Base-by-base conservation (phyloP, 2,329 filamentous ascomycete species). In the Fusarium hainanense region DNA sequence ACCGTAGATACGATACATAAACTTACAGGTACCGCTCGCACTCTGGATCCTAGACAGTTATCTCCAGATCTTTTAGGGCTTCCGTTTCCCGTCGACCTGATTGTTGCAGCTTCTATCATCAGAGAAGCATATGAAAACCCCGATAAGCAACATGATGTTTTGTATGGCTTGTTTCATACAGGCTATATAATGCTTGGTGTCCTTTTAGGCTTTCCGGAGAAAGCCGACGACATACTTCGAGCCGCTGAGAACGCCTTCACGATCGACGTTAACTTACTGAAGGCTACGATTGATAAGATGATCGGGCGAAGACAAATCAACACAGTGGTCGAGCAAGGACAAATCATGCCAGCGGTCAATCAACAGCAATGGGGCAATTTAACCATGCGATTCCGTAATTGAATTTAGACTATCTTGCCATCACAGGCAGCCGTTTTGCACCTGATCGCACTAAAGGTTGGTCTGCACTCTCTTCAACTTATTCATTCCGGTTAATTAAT, bases 401-500 rank as follows among this genome's bases (percentile, higher is more conserved):
- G 34, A n/a, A n/a, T 37, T 37, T 37, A 37, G 18, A 37, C 34
- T 37, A 37, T 37, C n/a, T 37, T 37, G 34, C n/a, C 20, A 27
- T 16, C 16, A 21, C 20, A 30, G n/a, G 4, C 7, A 30, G 41
- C 27, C 10, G 2, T 57, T 37, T 25, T 40, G 34, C 34, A 37
- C 50, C 62, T 59, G 27, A 54, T 63, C 41, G 13, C 20, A 3
- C 46, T 46, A 52, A 41, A 58, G 41, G 5, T 14, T 27, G 16
- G 42, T 25, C 20, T 28, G 65, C 32, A 28, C 50, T 40, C 27
- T 40, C 42, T 60, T 64, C 34, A 37, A 37, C 34, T 12, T 54
- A 11, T 49, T 27, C 25, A 34, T 11, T 32, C 16, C 46, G 18
- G 34, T 14, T 23, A 23, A 72, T 79, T 80, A 25, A 71, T 79